Evolutionary conservation across 495 filamentous ascomycete genomes (phyloP).

Genomic region (Xylaria castorea): DNA sequence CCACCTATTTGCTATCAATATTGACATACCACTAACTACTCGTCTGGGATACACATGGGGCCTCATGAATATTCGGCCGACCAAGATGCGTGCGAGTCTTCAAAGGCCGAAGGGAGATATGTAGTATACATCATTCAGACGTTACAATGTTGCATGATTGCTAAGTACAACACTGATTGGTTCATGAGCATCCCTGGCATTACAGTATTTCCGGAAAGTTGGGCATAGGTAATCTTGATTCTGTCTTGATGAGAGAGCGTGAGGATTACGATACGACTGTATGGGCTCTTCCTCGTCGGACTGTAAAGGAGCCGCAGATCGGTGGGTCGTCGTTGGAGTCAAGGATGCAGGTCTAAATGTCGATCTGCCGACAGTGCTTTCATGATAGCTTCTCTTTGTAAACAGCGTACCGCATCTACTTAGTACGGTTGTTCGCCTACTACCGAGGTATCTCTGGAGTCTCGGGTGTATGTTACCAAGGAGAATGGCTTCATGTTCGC

Average conservation of each 20-base stretch:
- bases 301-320: slow-evolving; percentile 15
- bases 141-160: slow-evolving; percentile 25
- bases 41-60: neutral
- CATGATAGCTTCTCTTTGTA: neutral
- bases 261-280: slow-evolving; percentile 13
- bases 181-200: neutral
- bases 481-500: neutral
- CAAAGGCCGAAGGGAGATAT: neutral
- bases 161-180: no score
- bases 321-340: slow-evolving; percentile 12
- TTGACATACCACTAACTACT: neutral
- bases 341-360: neutral
- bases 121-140: neutral
- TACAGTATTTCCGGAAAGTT: slow-evolving; percentile 14
- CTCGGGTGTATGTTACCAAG: neutral
- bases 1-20: neutral
- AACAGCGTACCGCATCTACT: neutral
- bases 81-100: neutral
- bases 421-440: neutral
- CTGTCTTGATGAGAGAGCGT: slow-evolving; percentile 18
- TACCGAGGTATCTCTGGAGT: neutral
- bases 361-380: neutral
- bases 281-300: neutral
- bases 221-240: no score
- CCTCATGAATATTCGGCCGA: neutral